Evolutionary conservation across 164 flowering plant genomes (phyloP).

Genomic region (Cinnamomum micranthum): DNA sequence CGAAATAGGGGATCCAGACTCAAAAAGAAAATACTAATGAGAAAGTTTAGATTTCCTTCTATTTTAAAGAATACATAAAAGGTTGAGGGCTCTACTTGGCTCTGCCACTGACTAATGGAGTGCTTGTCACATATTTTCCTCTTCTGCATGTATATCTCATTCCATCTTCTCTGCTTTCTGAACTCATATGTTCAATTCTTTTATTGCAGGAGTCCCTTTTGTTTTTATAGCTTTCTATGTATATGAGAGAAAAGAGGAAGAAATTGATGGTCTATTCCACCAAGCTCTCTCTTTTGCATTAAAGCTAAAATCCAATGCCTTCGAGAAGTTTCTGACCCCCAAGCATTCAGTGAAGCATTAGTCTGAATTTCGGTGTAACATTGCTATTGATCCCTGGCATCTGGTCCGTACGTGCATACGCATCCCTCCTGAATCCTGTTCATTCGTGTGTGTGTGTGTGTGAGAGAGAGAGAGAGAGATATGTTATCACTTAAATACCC

Average conservation of each 20-base stretch:
- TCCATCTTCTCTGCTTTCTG: not conserved
- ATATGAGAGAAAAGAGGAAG: slow-evolving; percentile 72
- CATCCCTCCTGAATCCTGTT: too few species aligned
- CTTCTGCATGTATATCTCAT: not conserved
- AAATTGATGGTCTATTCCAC: slow-evolving; percentile 52
- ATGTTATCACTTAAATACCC: too few species aligned
- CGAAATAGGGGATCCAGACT: too few species aligned
- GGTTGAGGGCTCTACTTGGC: too few species aligned
- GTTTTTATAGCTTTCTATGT: slow-evolving; percentile 54
- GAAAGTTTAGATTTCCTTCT: too few species aligned
- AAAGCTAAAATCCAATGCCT: slow-evolving; percentile 40
- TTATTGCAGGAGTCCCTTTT: slow-evolving; percentile 53
- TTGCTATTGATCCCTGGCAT: not conserved
- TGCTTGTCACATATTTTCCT: too few species aligned
- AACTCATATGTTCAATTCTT: not conserved
- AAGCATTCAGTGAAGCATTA: slow-evolving; percentile 15
- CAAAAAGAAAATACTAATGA: too few species aligned
- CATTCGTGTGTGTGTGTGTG: too few species aligned
- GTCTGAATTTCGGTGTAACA: not conserved
- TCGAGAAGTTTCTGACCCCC: slow-evolving; percentile 24
- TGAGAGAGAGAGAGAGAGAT: too few species aligned
- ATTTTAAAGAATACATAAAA: too few species aligned
- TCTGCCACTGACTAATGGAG: too few species aligned
- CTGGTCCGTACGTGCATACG: not conserved
- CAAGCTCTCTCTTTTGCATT: slow-evolving; percentile 29